A percentile compares a stretch with the other conserved stretches of the same genome.
Conservation (phyloP, 2,329 filamentous ascomycete genomes). For the Sclerotinia borealis region DNA sequence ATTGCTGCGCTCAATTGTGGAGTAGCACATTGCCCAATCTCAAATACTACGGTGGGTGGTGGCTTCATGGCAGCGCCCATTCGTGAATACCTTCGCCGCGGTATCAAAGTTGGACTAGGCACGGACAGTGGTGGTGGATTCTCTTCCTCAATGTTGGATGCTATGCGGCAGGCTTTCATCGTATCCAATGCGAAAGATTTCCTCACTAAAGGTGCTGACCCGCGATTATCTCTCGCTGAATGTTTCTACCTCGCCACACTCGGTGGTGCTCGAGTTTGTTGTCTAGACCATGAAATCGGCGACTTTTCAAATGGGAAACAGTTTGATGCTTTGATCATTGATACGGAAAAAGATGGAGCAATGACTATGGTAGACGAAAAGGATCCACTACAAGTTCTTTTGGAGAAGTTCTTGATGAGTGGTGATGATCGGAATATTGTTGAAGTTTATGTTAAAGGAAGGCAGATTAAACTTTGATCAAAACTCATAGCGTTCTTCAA, state of each 20-base stretch:
- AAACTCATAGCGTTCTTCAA: background rate
- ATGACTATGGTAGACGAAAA: constrained; percentile 14
- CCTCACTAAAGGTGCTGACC: constrained; percentile 33
- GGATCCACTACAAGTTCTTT: constrained; percentile 16
- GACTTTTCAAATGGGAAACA: constrained; percentile 78
- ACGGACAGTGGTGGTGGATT: constrained; percentile 61
- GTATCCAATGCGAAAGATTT: constrained; percentile 45
- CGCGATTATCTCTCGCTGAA: constrained; percentile 22
- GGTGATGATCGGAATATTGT: constrained; percentile 86
- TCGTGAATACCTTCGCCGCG: constrained; percentile 48
- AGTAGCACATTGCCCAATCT: constrained; percentile 57
- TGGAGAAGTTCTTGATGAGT: constrained; percentile 88
- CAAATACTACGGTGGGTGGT: constrained; percentile 57
- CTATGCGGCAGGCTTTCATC: constrained; percentile 49
- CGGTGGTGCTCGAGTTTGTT: constrained; percentile 40
- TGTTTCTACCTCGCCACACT: constrained; percentile 45
- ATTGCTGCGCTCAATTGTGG: constrained; percentile 47
- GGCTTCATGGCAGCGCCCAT: constrained; percentile 58
- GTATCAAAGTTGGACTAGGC: constrained; percentile 60
- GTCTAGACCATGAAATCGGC: constrained; percentile 64
- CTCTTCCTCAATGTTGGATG: constrained; percentile 52
- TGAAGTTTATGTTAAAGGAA: constrained; percentile 79
- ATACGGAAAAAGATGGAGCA: constrained; percentile 55
- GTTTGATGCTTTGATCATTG: constrained; percentile 84
- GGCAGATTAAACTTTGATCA: constrained; percentile 12